A percentile compares a stretch with the other conserved stretches of the same genome.
Conservation (phyloP, 2,329 filamentous ascomycete species). For the Trichoderma cornu-damae region DNA sequence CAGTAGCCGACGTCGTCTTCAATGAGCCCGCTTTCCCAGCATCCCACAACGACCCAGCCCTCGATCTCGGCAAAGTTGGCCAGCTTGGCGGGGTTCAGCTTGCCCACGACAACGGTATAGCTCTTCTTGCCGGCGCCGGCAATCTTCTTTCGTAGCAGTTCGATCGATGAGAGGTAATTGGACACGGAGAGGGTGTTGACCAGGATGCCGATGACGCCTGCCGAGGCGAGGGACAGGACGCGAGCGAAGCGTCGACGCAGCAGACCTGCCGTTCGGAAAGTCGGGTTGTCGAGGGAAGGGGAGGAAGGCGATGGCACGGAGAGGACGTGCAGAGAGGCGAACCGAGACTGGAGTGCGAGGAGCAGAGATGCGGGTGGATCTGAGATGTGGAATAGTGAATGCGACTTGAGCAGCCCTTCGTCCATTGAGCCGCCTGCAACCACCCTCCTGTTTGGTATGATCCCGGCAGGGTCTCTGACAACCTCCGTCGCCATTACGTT, state of each 20-base stretch:
- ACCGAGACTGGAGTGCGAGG: slow-evolving; percentile 77
- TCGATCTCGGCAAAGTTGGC: slow-evolving; percentile 95
- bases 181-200: slow-evolving; percentile 92
- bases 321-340: slow-evolving; percentile 73
- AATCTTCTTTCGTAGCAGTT: slow-evolving; percentile 68
- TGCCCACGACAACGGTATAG: slow-evolving; percentile 94
- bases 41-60: slow-evolving; percentile 95
- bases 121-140: slow-evolving; percentile 81
- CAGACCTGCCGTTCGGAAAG: slow-evolving; percentile 45
- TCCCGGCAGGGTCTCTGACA: slow-evolving; percentile 69
- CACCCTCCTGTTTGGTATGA: slow-evolving; percentile 77
- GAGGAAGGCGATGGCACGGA: slow-evolving; percentile 54
- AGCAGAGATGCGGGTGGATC: slow-evolving; percentile 76
- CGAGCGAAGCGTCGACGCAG: slow-evolving; percentile 86
- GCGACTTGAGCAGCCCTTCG: slow-evolving; percentile 52
- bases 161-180: slow-evolving; percentile 80
- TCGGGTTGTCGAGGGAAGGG: slow-evolving; percentile 44
- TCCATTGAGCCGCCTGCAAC: slow-evolving; percentile 40
- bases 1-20: slow-evolving; percentile 80
- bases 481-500: slow-evolving; percentile 66
- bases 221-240: slow-evolving; percentile 72
- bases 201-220: slow-evolving; percentile 83
- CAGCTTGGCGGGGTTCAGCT: slow-evolving; percentile 90
- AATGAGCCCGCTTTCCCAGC: slow-evolving; percentile 92
- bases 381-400: slow-evolving; percentile 80